Conservation (phyloP, 169 alveolate species). For the Plasmodium knowlesi region DNA sequence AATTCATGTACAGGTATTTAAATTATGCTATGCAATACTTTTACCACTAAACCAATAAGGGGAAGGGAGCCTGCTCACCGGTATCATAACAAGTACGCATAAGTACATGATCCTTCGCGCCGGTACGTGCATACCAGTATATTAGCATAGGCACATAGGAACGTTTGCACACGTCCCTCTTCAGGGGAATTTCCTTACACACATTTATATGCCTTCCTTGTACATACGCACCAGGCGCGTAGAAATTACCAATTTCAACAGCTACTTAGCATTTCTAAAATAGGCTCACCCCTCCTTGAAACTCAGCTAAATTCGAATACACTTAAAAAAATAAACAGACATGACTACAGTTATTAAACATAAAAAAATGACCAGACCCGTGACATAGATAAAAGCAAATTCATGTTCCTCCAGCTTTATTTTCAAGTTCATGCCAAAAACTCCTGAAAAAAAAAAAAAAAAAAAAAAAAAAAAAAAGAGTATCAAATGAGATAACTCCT, state of each 20-base stretch:
- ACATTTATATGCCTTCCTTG: background rate
- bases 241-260: conserved; percentile 6
- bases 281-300: background rate
- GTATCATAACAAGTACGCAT: background rate
- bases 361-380: conserved; percentile 65
- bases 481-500: background rate
- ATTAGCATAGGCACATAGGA: background rate
- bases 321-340: conserved; percentile 75
- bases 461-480: conserved; percentile 4
- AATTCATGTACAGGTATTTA: background rate
- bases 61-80: background rate
- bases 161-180: background rate
- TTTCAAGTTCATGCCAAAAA: conserved; percentile 86
- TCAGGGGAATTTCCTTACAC: conserved; percentile 16
- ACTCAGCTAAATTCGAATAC: conserved; percentile 78
- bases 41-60: background rate
- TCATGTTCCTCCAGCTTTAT: conserved; percentile 80
- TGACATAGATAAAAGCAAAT: conserved; percentile 79
- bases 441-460: conserved; percentile 74
- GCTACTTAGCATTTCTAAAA: background rate
- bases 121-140: background rate
- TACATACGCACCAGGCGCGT: background rate
- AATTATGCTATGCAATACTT: background rate
- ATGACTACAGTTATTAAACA: conserved; percentile 74
- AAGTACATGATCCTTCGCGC: background rate